Percentiles rank a stretch among this genome's conserved stretches.
These are phyloP conservation scores for Aspergillus sp. DNA, from an alignment of 2,329 filamentous ascomycete species.

Conservation along the genomic window DNA sequence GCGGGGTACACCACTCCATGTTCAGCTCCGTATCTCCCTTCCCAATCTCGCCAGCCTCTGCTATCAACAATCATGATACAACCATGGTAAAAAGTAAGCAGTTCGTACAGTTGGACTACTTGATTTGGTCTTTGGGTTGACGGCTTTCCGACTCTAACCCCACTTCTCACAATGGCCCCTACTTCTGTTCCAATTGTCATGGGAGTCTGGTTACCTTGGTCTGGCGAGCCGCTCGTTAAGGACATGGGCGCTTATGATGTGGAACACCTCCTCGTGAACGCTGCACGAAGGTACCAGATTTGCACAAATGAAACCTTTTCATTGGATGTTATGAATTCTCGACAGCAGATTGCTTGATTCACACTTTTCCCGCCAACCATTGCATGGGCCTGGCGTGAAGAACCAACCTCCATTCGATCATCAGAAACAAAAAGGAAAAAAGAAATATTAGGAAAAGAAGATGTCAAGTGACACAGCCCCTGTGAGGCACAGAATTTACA, in stretches of 20 bases:
- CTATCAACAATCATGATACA: neutral
- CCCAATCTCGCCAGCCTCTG: neutral
- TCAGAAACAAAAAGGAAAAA: slow-evolving; percentile 18
- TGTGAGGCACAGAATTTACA: slow-evolving; percentile 33
- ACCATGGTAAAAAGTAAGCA: neutral
- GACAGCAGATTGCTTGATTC: slow-evolving; percentile 15
- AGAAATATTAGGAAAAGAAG: slow-evolving; percentile 6
- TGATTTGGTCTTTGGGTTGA: neutral
- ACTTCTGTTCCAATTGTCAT: neutral
- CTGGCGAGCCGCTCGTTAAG: slow-evolving; percentile 36
- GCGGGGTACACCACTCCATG: slow-evolving; percentile 5
- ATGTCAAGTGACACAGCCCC: slow-evolving; percentile 17
- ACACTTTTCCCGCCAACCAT: slow-evolving; percentile 29
- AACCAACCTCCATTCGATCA: slow-evolving; percentile 30
- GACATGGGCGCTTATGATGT: slow-evolving; percentile 38
- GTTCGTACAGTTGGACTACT: too few species aligned
- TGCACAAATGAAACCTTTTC: slow-evolving; percentile 21
- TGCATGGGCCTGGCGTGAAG: slow-evolving; percentile 27
- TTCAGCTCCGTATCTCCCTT: neutral
- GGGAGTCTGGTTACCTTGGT: slow-evolving; percentile 24
- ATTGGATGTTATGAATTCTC: slow-evolving; percentile 30
- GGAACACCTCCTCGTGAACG: slow-evolving; percentile 26
- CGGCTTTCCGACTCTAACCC: neutral
- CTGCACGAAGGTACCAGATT: slow-evolving; percentile 15
- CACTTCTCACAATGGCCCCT: neutral